Base-by-base conservation (phyloP, 768 basidiomycete species). In the Psilocybe sp. region DNA sequence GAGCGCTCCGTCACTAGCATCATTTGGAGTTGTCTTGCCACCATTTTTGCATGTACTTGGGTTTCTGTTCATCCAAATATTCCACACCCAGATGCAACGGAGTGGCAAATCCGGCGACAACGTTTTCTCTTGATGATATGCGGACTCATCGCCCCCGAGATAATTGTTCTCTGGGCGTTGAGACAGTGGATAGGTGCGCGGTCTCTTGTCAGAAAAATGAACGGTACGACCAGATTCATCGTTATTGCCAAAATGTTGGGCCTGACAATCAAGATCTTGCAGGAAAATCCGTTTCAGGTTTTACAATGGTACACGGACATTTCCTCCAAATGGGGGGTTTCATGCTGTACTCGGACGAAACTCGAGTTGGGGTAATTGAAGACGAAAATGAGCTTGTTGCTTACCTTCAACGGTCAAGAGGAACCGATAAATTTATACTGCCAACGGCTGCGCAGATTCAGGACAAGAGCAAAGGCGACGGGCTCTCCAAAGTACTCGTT, bases 401-500 rank as follows among this genome's bases (percentile, higher is more conserved):
- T 13, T 32, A 33, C 5, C n/a, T 48, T 7, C 23, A 28, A 28
- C 7, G 23, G 23, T 7, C 23, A 7, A 14, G 43, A 19, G 35
- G 44, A 8, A 16, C 34, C n/a, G n/a, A n/a, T 23, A 43, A 19
- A 23, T 51, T 51, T 7, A 19, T 5, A 2, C 45, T 50, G 12
- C 52, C 56, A 13, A 49, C 44, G 1, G 47, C 45, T n/a, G 47
- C 20, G 4, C 44, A 56, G 4, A 56, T 52, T 14, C 18, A 49
- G 32, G 54, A 52, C 18, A 42, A 43, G 5, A 56, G 54, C 43
- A 56, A 55, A 55, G 62, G 64, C 2, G 64, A 70, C 35, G 50
- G 38, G 0, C 50, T 70, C 2, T 52, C 66, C 2, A 72, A 72
- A 46, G 60, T 44, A 0, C 23, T 71, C 2, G 60, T 62, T 4